Conservation (phyloP, 768 basidiomycete genomes). For the Boletus pseudo-olivaceus region DNA sequence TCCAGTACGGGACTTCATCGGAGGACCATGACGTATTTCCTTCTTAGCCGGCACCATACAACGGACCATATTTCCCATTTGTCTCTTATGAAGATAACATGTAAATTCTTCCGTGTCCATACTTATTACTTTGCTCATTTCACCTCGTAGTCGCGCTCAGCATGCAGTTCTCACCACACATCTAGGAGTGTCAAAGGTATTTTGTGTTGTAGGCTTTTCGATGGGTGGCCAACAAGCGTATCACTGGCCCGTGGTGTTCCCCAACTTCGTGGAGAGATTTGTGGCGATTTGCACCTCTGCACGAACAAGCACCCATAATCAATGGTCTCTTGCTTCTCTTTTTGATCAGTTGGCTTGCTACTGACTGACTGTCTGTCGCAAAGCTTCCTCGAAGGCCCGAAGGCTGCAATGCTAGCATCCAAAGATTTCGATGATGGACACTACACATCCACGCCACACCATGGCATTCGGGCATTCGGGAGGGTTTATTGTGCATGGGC, state of each 20-base stretch:
- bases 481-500: conserved; percentile 61
- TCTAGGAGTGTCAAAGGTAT: conserved; percentile 12
- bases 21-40: neutral
- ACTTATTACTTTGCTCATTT: neutral
- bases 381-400: conserved; percentile 61
- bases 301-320: conserved; percentile 52
- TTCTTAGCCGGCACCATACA: conserved; percentile 48
- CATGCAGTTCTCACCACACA: conserved; percentile 45
- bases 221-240: conserved; percentile 63
- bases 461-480: conserved; percentile 53
- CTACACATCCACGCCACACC: conserved; percentile 45
- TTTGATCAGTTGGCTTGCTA: neutral
- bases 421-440: conserved; percentile 54
- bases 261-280: conserved; percentile 51
- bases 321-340: conserved; percentile 37
- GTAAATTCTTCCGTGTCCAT: conserved; percentile 26
- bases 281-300: conserved; percentile 50
- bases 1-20: neutral
- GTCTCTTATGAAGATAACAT: conserved; percentile 58
- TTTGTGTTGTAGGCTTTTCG: conserved; percentile 45
- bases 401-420: conserved; percentile 50
- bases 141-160: conserved; percentile 45
- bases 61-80: conserved; percentile 55
- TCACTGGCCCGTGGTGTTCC: conserved; percentile 56
- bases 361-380: conserved; percentile 1